A percentile compares a stretch with the other conserved stretches of the same genome.
Evolutionary conservation across 2,329 filamentous ascomycete species (phyloP).

Genomic region (Stemphylium vesicarium): DNA sequence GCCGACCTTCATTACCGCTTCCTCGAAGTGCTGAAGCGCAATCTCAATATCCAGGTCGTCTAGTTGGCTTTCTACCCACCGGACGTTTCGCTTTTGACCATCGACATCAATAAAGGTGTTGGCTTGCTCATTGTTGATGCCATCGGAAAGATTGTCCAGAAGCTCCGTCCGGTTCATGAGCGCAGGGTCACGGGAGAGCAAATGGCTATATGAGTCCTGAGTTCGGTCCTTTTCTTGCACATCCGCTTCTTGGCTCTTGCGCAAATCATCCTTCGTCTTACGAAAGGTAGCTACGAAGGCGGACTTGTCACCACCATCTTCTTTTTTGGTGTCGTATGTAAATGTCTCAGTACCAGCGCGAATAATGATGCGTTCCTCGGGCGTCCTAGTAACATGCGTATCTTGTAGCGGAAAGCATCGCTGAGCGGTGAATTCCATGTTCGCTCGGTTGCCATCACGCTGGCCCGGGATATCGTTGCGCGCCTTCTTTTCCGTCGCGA

Average conservation of each 20-base stretch:
- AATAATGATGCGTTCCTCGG: slow-evolving; percentile 73
- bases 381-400: slow-evolving; percentile 87
- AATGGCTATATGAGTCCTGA: slow-evolving; percentile 84
- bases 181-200: slow-evolving; percentile 77
- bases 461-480: slow-evolving; percentile 70
- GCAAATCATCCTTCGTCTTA: slow-evolving; percentile 89
- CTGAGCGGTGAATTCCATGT: slow-evolving; percentile 82
- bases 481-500: slow-evolving; percentile 93
- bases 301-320: slow-evolving; percentile 78
- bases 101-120: slow-evolving; percentile 92
- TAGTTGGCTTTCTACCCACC: slow-evolving; percentile 94
- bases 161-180: slow-evolving; percentile 80
- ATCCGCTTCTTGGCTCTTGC: slow-evolving; percentile 83
- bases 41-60: slow-evolving; percentile 97
- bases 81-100: slow-evolving; percentile 92
- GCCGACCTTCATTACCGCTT: slow-evolving; percentile 82
- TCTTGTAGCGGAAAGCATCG: slow-evolving; percentile 93
- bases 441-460: slow-evolving; percentile 48
- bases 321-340: slow-evolving; percentile 89
- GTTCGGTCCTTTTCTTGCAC: slow-evolving; percentile 85
- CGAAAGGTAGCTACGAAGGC: slow-evolving; percentile 86
- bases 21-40: slow-evolving; percentile 85
- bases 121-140: slow-evolving; percentile 71
- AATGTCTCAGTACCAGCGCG: slow-evolving; percentile 89
- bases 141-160: slow-evolving; percentile 73